A percentile compares a stretch with the other conserved stretches of the same genome.
Evolutionary conservation across 495 filamentous ascomycete species (phyloP).

Genomic region (Daldinia concentrica): DNA sequence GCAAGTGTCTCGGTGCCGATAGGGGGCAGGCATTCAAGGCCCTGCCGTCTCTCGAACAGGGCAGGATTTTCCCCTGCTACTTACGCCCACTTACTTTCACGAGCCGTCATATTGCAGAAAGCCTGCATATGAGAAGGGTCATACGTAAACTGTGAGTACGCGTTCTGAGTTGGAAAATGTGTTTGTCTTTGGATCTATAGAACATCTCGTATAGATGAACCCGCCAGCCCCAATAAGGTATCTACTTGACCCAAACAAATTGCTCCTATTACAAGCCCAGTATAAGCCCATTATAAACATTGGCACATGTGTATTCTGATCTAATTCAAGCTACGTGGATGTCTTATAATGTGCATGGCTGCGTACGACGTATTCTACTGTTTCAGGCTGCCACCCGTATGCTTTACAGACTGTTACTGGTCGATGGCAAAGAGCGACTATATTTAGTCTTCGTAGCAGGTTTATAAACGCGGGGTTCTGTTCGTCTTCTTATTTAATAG

Average conservation of each 20-base stretch:
- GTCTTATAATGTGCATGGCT: slow-evolving; percentile 15
- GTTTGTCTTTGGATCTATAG: slow-evolving; percentile 12
- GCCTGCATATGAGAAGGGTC: slow-evolving; percentile 20
- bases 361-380: slow-evolving; percentile 24
- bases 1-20: slow-evolving; percentile 38
- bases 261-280: background rate
- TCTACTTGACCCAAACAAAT: slow-evolving; percentile 2
- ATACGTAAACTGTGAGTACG: slow-evolving; percentile 30
- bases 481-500: slow-evolving; percentile 1
- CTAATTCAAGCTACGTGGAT: slow-evolving; percentile 6
- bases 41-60: slow-evolving; percentile 22
- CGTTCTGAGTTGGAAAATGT: slow-evolving; percentile 1
- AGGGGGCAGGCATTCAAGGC: slow-evolving; percentile 8
- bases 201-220: slow-evolving; percentile 1
- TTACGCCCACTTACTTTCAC: slow-evolving; percentile 21
- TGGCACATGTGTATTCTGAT: background rate
- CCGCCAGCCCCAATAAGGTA: slow-evolving; percentile 15
- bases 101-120: slow-evolving; percentile 24
- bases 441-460: background rate
- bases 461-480: background rate
- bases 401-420: slow-evolving; percentile 9
- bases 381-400: slow-evolving; percentile 20
- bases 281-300: background rate
- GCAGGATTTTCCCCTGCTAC: slow-evolving; percentile 35
- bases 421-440: background rate